phyloP scores from a whole-genome alignment of 192 early-diverging fungal species.

The Ambispora gerdemannii region DNA sequence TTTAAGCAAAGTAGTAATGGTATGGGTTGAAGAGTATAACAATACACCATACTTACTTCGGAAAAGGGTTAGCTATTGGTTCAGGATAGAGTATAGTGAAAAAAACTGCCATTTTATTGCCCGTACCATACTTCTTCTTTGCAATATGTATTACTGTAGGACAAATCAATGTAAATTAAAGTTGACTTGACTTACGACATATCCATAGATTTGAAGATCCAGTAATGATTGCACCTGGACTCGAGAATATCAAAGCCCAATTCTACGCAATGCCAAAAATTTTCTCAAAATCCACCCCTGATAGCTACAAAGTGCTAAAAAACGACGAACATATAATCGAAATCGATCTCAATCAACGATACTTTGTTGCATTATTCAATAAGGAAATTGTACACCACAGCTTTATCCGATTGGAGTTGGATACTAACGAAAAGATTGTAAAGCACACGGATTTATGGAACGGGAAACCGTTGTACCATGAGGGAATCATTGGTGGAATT shows the following conservation, averaged over 20 bases:
- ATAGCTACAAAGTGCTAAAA: not conserved
- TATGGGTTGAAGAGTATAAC: too few relatives aligned
- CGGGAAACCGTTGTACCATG: not conserved
- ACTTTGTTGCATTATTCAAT: not conserved
- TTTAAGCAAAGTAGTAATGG: too few relatives aligned
- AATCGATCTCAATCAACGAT: not conserved
- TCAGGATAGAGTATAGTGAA: too few relatives aligned
- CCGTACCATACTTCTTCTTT: too few relatives aligned
- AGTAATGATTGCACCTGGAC: not conserved
- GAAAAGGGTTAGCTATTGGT: too few relatives aligned
- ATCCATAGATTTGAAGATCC: conserved; percentile 15
- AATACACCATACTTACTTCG: too few relatives aligned
- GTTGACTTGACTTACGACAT: not conserved
- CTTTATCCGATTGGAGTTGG: not conserved
- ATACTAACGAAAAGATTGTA: not conserved
- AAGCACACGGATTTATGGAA: not conserved
- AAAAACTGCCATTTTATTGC: too few relatives aligned
- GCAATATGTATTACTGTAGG: too few relatives aligned
- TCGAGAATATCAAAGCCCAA: not conserved
- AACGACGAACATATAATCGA: not conserved
- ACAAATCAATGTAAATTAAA: too few relatives aligned
- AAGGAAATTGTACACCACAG: not conserved
- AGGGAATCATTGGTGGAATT: not conserved
- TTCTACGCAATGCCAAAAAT: conserved; percentile 5
- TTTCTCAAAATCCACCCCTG: not conserved